These are phyloP conservation scores for Prunus fruticosa DNA, from an alignment of 306 rosid species.

Conservation along the genomic window DNA sequence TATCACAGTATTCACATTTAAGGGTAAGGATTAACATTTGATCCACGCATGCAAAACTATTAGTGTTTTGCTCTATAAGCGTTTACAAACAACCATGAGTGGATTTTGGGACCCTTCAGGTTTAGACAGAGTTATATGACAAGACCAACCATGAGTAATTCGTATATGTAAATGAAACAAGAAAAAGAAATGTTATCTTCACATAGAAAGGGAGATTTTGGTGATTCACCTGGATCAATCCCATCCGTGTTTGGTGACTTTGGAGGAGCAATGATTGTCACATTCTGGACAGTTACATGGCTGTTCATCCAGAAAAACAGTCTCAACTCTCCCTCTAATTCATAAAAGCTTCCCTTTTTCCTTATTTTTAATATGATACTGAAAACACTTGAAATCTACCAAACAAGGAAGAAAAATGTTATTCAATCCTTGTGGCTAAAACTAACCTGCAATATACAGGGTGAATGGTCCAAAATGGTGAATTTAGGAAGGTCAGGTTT, in stretches of 20 bases:
- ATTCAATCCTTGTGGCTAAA: conserved; percentile 11
- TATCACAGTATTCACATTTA: not conserved
- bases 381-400: conserved; percentile 26
- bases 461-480: conserved; percentile 86
- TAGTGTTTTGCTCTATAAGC: not conserved
- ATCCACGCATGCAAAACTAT: not conserved
- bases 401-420: conserved; percentile 22
- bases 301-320: conserved; percentile 58
- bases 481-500: conserved; percentile 63
- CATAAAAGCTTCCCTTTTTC: conserved; percentile 43
- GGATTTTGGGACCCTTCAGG: not conserved
- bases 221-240: conserved; percentile 65
- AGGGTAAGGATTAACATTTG: not conserved
- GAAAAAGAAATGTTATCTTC: not conserved
- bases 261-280: conserved; percentile 68
- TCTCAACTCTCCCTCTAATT: conserved; percentile 48
- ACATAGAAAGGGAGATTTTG: conserved; percentile 3
- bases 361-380: conserved; percentile 33
- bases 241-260: conserved; percentile 79
- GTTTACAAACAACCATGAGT: not conserved
- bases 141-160: not conserved
- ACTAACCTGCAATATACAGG: conserved; percentile 87
- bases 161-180: conserved; percentile 1
- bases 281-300: conserved; percentile 58
- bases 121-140: not conserved